Percentiles rank a stretch among this genome's conserved stretches.
phyloP scores from a whole-genome alignment of 2,329 filamentous ascomycete species.

The Clarireedia homoeocarpa region DNA sequence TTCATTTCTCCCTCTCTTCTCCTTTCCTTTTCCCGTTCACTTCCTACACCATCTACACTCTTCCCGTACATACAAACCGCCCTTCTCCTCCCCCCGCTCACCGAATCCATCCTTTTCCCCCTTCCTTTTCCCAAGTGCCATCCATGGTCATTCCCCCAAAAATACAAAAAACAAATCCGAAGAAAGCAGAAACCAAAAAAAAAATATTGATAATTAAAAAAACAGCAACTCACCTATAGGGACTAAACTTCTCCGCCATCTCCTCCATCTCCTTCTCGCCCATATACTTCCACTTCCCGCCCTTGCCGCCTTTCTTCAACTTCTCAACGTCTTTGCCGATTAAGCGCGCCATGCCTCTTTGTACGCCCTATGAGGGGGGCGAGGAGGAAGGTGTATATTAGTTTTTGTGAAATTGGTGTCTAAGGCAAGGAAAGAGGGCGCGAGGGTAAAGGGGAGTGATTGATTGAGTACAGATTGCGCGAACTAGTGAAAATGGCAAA shows the following conservation, averaged over 20 bases:
- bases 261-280: conserved; percentile 85
- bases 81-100: neutral
- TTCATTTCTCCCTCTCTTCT: neutral
- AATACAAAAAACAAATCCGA: too few relatives aligned
- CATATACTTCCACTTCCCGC: conserved; percentile 97
- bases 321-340: conserved; percentile 76
- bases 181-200: too few relatives aligned
- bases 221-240: conserved; percentile 58
- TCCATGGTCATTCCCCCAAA: too few relatives aligned
- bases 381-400: too few relatives aligned
- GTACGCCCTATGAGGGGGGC: conserved; percentile 52
- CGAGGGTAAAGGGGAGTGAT: too few relatives aligned
- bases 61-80: too few relatives aligned
- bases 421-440: too few relatives aligned
- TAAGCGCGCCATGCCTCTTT: conserved; percentile 87
- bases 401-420: too few relatives aligned
- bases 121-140: too few relatives aligned
- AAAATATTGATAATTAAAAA: neutral
- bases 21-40: neutral
- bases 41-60: neutral
- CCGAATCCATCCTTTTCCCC: neutral
- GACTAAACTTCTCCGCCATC: conserved; percentile 69
- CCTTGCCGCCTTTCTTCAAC: conserved; percentile 62
- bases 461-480: too few relatives aligned
- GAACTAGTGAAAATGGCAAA: too few relatives aligned